These are phyloP conservation scores for Calonectria pauciramosa DNA, from an alignment of 2,329 filamentous ascomycete genomes.

Conservation along the genomic window DNA sequence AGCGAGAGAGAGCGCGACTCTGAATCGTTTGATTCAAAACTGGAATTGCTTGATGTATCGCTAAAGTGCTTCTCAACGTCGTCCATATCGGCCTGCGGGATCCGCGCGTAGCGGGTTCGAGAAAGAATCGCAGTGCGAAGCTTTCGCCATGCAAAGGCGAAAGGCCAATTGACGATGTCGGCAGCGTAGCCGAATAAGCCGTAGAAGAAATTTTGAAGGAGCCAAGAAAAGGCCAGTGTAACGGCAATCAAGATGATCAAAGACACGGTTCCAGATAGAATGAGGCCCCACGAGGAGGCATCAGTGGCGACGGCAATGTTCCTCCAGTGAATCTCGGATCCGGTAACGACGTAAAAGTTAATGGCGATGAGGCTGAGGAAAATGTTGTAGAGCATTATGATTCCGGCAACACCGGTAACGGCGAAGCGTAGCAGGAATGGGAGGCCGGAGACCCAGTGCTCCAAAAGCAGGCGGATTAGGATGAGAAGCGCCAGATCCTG, in stretches of 20 bases:
- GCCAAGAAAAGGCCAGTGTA: background rate
- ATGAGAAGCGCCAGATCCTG: background rate
- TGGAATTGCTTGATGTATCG: background rate
- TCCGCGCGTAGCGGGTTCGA: background rate
- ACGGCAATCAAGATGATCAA: background rate
- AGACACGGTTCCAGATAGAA: background rate
- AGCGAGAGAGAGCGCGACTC: background rate
- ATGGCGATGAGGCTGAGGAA: background rate
- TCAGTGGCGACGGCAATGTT: background rate
- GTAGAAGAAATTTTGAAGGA: background rate
- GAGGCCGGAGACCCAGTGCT: background rate
- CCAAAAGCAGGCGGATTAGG: background rate
- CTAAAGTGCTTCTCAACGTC: background rate
- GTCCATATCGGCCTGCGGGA: background rate
- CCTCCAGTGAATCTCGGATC: constrained; percentile 2
- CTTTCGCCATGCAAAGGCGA: background rate
- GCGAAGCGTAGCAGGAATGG: background rate
- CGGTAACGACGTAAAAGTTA: background rate
- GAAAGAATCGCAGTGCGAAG: background rate
- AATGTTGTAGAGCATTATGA: background rate
- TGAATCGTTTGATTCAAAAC: background rate
- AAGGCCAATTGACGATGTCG: background rate
- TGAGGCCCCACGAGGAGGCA: background rate
- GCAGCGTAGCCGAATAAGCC: constrained; percentile 3
- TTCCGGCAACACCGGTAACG: background rate